Conservation (phyloP, 1,284 basidiomycete genomes). For the Agaricales sp. region DNA sequence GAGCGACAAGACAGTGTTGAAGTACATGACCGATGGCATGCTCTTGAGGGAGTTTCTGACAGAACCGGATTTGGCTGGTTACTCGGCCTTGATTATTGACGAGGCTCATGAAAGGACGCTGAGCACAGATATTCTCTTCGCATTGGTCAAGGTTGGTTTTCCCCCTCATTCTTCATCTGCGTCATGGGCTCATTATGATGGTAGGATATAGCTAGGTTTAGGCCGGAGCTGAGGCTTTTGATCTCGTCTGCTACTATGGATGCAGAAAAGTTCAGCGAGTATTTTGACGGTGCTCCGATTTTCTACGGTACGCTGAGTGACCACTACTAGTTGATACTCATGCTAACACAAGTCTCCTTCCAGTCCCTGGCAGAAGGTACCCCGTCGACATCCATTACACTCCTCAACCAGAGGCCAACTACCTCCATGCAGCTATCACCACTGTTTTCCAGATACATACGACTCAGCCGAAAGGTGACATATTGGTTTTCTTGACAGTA, state of each 20-base stretch:
- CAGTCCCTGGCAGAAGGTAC: conserved; percentile 93
- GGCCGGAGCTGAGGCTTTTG: conserved; percentile 83
- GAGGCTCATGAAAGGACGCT: conserved; percentile 95
- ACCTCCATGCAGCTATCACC: conserved; percentile 96
- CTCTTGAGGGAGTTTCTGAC: conserved; percentile 93
- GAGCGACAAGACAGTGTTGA: conserved; percentile 93
- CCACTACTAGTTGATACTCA: background rate
- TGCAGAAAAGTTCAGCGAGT: conserved; percentile 92
- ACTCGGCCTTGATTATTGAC: conserved; percentile 90
- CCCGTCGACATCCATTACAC: conserved; percentile 99
- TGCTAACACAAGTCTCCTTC: conserved; percentile 3
- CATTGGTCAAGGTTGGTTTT: conserved; percentile 83
- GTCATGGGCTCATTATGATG: conserved; percentile 9
- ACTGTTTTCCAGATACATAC: conserved; percentile 99
- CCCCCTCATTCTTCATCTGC: conserved; percentile 14
- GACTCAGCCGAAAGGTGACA: conserved; percentile 96
- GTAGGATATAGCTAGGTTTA: conserved; percentile 93
- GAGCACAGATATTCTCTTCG: conserved; percentile 94
- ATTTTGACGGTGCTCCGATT: conserved; percentile 90
- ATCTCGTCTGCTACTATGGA: conserved; percentile 98
- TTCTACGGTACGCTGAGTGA: conserved; percentile 77
- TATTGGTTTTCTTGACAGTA: conserved; percentile 93
- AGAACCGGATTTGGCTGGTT: conserved; percentile 89
- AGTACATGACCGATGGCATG: conserved; percentile 99
- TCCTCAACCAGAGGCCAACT: conserved; percentile 95